Conservation (phyloP, 2,329 filamentous ascomycete species). For the Scytalidium lignicola region DNA sequence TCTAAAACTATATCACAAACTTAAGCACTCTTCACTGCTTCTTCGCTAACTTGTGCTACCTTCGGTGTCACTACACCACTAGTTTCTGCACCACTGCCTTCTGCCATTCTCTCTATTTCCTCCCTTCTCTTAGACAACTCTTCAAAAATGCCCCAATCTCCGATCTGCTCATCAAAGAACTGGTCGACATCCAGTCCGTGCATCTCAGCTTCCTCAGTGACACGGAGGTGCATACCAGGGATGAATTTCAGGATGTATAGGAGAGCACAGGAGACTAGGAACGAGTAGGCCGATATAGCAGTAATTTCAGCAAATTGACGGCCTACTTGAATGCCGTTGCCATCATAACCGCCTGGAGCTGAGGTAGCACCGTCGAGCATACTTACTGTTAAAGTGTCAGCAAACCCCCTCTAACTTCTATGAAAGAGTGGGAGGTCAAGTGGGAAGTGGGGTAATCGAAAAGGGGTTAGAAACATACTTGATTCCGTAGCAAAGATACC, state of each 20-base stretch:
- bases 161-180: slow-evolving; percentile 39
- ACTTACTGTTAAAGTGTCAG: slow-evolving; percentile 31
- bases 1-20: not conserved
- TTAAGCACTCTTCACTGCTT: not conserved
- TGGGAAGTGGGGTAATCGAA: not conserved
- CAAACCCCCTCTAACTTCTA: slow-evolving; percentile 1
- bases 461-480: slow-evolving; percentile 11
- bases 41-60: not conserved
- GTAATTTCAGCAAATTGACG: slow-evolving; percentile 53
- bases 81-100: not conserved
- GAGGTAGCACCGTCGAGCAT: slow-evolving; percentile 45
- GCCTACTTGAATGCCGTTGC: slow-evolving; percentile 49
- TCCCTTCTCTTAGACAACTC: slow-evolving; percentile 6
- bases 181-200: slow-evolving; percentile 46
- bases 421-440: not conserved
- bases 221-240: slow-evolving; percentile 50
- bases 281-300: slow-evolving; percentile 50
- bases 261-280: slow-evolving; percentile 45
- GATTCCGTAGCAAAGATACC: slow-evolving; percentile 48
- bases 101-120: not conserved
- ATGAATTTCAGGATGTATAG: slow-evolving; percentile 53
- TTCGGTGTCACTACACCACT: not conserved
- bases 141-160: slow-evolving; percentile 29
- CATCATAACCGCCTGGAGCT: slow-evolving; percentile 40
- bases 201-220: slow-evolving; percentile 49